A percentile compares a stretch with the other conserved stretches of the same genome.
These are phyloP conservation scores for Trichomonas gallinae DNA, from an alignment of 208 protist species.

Conservation along the genomic window DNA sequence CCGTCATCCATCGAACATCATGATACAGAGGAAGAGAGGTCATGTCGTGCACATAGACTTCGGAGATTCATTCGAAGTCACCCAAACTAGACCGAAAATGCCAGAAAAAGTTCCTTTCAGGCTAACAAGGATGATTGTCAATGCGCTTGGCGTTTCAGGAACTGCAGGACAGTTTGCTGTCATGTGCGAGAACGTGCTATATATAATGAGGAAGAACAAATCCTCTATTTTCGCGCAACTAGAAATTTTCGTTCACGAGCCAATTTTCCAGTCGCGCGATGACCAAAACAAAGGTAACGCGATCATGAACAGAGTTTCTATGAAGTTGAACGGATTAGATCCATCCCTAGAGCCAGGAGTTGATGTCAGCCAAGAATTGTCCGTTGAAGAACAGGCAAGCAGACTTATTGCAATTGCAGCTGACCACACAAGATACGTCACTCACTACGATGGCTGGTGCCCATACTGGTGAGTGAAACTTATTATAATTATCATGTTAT, in stretches of 20 bases:
- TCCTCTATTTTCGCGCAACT: slow-evolving; percentile 30
- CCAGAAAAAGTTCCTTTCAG: slow-evolving; percentile 44
- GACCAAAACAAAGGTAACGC: not conserved
- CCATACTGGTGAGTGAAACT: not conserved
- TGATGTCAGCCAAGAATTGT: not conserved
- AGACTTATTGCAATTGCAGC: not conserved
- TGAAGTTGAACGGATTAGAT: not conserved
- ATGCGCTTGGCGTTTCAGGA: slow-evolving; percentile 41
- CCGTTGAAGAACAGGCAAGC: not conserved
- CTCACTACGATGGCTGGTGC: not conserved
- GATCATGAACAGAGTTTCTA: not conserved
- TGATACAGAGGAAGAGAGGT: slow-evolving; percentile 24
- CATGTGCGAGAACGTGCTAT: slow-evolving; percentile 54
- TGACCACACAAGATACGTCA: not conserved
- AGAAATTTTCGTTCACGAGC: slow-evolving; percentile 38
- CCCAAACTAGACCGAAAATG: slow-evolving; percentile 20
- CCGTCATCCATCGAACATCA: slow-evolving; percentile 29
- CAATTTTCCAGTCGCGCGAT: slow-evolving; percentile 22
- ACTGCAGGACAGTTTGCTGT: slow-evolving; percentile 63
- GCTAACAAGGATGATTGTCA: slow-evolving; percentile 45
- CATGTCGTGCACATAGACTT: slow-evolving; percentile 47
- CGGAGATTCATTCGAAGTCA: slow-evolving; percentile 39
- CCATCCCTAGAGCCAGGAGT: not conserved
- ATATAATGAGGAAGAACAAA: slow-evolving; percentile 29
- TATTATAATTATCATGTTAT: too few relatives aligned